Evolutionary conservation across 2,329 filamentous ascomycete genomes (phyloP).

Genomic region (Lecanosticta acicola): DNA sequence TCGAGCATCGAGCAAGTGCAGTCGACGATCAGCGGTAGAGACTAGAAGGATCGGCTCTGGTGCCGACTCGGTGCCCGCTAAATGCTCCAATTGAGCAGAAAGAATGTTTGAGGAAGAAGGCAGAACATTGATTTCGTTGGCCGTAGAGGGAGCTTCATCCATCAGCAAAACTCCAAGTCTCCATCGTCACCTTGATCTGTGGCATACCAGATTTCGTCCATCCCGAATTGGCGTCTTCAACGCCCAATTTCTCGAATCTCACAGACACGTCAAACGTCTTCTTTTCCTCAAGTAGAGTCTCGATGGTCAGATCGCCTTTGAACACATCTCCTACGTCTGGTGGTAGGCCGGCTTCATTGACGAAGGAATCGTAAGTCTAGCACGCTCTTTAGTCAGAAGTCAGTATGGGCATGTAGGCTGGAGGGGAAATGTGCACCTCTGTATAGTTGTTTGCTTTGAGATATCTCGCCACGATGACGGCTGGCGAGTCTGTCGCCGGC

Average conservation of each 20-base stretch:
- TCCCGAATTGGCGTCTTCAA: constrained; percentile 36
- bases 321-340: constrained; percentile 43
- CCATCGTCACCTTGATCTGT: not conserved
- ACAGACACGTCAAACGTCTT: constrained; percentile 51
- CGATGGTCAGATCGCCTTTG: constrained; percentile 49
- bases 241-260: constrained; percentile 51
- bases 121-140: constrained; percentile 38
- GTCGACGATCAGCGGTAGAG: constrained; percentile 43
- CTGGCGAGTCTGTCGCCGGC: constrained; percentile 32
- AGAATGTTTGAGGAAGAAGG: constrained; percentile 51
- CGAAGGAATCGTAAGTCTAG: constrained; percentile 54
- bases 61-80: constrained; percentile 4
- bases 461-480: constrained; percentile 35
- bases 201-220: constrained; percentile 47
- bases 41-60: constrained; percentile 35
- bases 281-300: constrained; percentile 57
- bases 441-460: constrained; percentile 34
- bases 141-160: constrained; percentile 18
- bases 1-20: constrained; percentile 43
- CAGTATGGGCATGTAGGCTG: constrained; percentile 4
- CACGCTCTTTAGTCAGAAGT: constrained; percentile 13
- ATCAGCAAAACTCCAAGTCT: not conserved
- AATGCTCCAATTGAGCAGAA: constrained; percentile 34
- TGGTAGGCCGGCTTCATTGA: constrained; percentile 52
- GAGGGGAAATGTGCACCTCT: constrained; percentile 23